Conservation (phyloP, 108 stramenopile genomes). For the Phaeodactylum tricornutum region DNA sequence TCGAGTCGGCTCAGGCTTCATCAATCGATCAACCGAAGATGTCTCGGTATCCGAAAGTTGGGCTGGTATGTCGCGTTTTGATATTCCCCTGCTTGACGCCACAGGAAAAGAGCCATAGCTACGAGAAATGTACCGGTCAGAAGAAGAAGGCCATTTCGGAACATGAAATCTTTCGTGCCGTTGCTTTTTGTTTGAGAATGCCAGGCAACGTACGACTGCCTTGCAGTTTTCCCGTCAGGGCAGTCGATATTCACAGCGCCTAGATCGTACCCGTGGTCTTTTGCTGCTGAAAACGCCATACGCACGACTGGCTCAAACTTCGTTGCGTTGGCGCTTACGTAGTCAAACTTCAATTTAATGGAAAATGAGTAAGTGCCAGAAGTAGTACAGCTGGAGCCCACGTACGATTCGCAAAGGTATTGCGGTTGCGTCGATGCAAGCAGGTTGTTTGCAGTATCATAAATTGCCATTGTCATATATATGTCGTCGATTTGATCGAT, state of each 20-base stretch:
- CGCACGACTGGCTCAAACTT: conserved; percentile 9
- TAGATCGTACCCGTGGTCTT: conserved; percentile 12
- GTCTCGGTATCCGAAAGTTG: too few species aligned
- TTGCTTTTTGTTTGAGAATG: too few species aligned
- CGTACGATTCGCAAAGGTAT: conserved; percentile 8
- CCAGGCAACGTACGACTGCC: too few species aligned
- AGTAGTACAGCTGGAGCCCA: conserved; percentile 9
- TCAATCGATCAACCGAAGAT: too few species aligned
- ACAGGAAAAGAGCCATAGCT: too few species aligned
- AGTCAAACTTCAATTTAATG: not conserved
- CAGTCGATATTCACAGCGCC: conserved; percentile 18
- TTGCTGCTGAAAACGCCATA: conserved; percentile 11
- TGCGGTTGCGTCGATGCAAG: not conserved
- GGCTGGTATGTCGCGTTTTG: too few species aligned
- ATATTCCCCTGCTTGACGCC: too few species aligned
- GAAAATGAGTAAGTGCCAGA: conserved; percentile 13
- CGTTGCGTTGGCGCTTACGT: not conserved
- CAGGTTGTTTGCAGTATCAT: conserved; percentile 4
- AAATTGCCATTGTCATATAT: conserved; percentile 5
- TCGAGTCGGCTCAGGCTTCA: too few species aligned
- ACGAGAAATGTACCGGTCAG: too few species aligned
- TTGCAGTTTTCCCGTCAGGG: not conserved
- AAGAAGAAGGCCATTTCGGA: too few species aligned
- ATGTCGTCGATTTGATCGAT: conserved; percentile 5
- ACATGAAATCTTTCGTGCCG: too few species aligned